These are phyloP conservation scores for Mytilinidion resinicola DNA, from an alignment of 495 filamentous ascomycete species.

Conservation along the genomic window DNA sequence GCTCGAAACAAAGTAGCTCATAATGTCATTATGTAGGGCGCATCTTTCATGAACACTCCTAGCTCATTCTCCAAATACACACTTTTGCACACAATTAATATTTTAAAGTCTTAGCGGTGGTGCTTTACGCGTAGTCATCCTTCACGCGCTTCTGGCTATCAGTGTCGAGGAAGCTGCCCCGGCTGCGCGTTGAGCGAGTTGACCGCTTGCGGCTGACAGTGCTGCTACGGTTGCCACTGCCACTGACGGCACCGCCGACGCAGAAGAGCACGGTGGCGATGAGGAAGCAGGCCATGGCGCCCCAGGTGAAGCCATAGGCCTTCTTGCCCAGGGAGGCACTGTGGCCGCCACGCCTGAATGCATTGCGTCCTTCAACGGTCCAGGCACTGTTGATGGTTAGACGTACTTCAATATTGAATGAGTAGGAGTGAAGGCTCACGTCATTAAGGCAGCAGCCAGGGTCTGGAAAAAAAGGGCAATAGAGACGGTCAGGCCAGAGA, in stretches of 20 bases:
- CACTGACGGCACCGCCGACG: conserved; percentile 36
- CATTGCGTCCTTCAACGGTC: conserved; percentile 69
- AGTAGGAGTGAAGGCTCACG: conserved; percentile 48
- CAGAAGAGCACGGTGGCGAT: conserved; percentile 69
- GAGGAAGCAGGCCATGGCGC: conserved; percentile 60
- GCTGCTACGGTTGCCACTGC: conserved; percentile 24
- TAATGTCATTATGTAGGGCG: no score
- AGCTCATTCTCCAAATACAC: no score
- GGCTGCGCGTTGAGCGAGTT: conserved; percentile 24
- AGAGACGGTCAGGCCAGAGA: conserved; percentile 50
- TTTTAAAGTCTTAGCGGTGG: no score
- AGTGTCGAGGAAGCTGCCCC: conserved; percentile 47
- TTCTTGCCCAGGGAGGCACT: conserved; percentile 59
- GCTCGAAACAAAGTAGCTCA: no score
- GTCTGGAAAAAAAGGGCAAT: conserved; percentile 58
- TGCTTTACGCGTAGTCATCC: conserved; percentile 53
- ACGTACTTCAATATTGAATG: neutral
- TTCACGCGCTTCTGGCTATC: conserved; percentile 53
- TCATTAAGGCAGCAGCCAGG: conserved; percentile 60
- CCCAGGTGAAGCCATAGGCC: conserved; percentile 84
- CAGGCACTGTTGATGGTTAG: conserved; percentile 48
- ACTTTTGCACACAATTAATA: no score
- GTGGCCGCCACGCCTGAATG: conserved; percentile 54
- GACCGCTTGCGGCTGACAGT: conserved; percentile 39
- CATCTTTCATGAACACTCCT: no score